Evolutionary conservation across 768 basidiomycete genomes (phyloP).

Genomic region (Pleurotus cornucopiae): DNA sequence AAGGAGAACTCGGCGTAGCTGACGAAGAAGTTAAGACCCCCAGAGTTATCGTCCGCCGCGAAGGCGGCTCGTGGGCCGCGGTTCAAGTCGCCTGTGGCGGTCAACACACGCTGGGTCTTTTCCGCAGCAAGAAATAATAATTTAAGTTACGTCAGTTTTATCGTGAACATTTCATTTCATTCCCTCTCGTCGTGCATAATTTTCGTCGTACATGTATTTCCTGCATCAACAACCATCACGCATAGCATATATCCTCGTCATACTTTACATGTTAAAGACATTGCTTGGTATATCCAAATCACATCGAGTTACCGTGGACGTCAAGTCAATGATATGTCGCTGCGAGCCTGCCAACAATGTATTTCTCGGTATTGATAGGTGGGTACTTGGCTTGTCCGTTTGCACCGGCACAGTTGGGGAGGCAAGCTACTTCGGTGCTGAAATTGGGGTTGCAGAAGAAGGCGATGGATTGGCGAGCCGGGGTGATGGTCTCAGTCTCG

Average conservation of each 20-base stretch:
- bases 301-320: too few species aligned
- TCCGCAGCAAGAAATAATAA: conserved; percentile 49
- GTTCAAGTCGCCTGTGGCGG: conserved; percentile 69
- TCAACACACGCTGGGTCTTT: conserved; percentile 71
- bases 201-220: conserved; percentile 1
- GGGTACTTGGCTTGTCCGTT: conserved; percentile 57
- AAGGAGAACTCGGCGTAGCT: conserved; percentile 69
- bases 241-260: not conserved
- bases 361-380: conserved; percentile 69
- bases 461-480: conserved; percentile 73
- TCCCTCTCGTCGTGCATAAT: not conserved
- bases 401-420: conserved; percentile 49
- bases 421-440: conserved; percentile 59
- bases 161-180: not conserved
- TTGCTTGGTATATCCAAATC: too few species aligned
- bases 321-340: conserved; percentile 39
- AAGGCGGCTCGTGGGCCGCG: conserved; percentile 69
- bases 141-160: not conserved
- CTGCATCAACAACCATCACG: not conserved
- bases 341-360: conserved; percentile 68
- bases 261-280: not conserved
- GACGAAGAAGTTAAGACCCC: conserved; percentile 63
- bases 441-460: conserved; percentile 88
- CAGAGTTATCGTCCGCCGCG: conserved; percentile 62
- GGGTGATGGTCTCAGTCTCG: conserved; percentile 51